These are phyloP conservation scores for Tricholoma sp. DNA, from an alignment of 768 basidiomycete species.

Conservation along the genomic window DNA sequence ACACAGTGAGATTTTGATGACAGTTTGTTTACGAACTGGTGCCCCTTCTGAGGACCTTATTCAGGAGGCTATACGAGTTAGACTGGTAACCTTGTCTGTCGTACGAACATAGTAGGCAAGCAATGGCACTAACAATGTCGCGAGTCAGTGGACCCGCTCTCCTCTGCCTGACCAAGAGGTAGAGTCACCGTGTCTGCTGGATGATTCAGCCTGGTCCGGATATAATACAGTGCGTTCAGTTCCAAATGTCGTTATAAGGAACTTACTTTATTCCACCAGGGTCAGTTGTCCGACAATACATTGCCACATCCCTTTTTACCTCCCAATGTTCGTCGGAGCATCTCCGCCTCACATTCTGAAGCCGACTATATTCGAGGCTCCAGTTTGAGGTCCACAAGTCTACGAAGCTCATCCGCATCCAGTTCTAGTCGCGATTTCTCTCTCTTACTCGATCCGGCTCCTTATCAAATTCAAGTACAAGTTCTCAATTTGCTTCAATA, in stretches of 20 bases:
- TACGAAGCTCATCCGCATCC: background rate
- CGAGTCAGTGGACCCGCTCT: no score
- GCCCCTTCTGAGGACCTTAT: no score
- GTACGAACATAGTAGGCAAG: no score
- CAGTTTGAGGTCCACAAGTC: background rate
- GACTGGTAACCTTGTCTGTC: no score
- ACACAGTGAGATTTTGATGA: no score
- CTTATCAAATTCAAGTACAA: background rate
- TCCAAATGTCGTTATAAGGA: background rate
- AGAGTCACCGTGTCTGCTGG: background rate
- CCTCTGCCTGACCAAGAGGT: background rate
- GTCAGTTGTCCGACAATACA: background rate
- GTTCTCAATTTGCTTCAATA: background rate
- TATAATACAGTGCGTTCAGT: background rate
- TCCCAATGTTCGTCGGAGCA: background rate
- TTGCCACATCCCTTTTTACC: background rate
- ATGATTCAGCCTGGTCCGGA: background rate
- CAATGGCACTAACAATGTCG: no score
- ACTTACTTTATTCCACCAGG: background rate
- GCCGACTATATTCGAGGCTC: background rate
- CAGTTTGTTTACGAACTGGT: no score
- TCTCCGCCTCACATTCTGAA: background rate
- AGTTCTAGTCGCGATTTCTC: background rate
- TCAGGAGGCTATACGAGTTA: no score
- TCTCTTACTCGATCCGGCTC: background rate